These are phyloP conservation scores for Poterioochromonas sp. DNA, from an alignment of 352 stramenopile genomes.

Conservation along the genomic window DNA sequence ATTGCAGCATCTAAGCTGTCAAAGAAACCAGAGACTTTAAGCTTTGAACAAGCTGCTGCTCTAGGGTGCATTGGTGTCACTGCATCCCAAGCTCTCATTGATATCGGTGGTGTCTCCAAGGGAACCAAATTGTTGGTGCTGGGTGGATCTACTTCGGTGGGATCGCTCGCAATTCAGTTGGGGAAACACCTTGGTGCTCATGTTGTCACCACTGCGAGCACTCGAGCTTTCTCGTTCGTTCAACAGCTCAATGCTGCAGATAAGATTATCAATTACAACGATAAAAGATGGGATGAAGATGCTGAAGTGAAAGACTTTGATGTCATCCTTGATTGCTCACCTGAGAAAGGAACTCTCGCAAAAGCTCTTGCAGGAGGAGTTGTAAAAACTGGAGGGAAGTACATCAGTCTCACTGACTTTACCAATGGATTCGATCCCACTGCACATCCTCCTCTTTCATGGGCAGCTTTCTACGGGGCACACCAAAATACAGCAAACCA, in stretches of 20 bases:
- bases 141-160: constrained; percentile 38
- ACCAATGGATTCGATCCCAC: constrained; percentile 36
- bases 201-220: constrained; percentile 36
- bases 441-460: constrained; percentile 37
- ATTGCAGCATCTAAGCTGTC: constrained; percentile 34
- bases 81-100: constrained; percentile 36
- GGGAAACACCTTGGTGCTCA: constrained; percentile 28
- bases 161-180: constrained; percentile 41
- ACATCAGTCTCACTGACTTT: constrained; percentile 36
- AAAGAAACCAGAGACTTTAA: constrained; percentile 35
- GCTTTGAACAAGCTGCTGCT: constrained; percentile 39
- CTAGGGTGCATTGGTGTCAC: constrained; percentile 37
- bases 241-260: constrained; percentile 35
- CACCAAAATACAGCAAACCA: constrained; percentile 33
- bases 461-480: constrained; percentile 38
- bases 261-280: constrained; percentile 37
- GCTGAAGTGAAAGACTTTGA: constrained; percentile 36
- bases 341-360: constrained; percentile 24
- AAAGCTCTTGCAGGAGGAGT: neutral
- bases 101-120: constrained; percentile 18
- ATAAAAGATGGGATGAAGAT: constrained; percentile 30
- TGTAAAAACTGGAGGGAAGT: constrained; percentile 35
- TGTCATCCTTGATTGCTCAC: constrained; percentile 37
- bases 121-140: constrained; percentile 39
- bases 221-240: constrained; percentile 34